These are phyloP conservation scores for Rhytidhysteron rufulum DNA, from an alignment of 2,329 filamentous ascomycete genomes.

Conservation along the genomic window DNA sequence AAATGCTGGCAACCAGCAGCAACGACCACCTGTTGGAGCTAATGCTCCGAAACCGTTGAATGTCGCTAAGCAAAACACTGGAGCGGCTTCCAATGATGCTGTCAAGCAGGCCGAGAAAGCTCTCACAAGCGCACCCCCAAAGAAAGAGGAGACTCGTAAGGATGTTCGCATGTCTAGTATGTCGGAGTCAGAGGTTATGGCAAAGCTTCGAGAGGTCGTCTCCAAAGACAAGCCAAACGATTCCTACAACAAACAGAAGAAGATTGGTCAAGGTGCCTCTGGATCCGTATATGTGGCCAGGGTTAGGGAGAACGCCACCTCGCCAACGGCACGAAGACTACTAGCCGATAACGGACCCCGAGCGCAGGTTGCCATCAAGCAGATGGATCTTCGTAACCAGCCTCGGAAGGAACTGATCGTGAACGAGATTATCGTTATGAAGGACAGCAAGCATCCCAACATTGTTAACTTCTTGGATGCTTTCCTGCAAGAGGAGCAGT, in stretches of 20 bases:
- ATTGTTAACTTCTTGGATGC: slow-evolving; percentile 99
- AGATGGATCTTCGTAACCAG: slow-evolving; percentile 98
- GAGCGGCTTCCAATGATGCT: slow-evolving; percentile 57
- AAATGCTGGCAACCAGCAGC: slow-evolving; percentile 39
- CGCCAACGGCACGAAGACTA: slow-evolving; percentile 72
- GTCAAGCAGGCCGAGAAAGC: slow-evolving; percentile 89
- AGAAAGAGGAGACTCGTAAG: slow-evolving; percentile 78
- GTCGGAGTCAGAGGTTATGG: slow-evolving; percentile 96
- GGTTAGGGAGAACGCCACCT: slow-evolving; percentile 83
- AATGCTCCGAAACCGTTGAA: slow-evolving; percentile 55
- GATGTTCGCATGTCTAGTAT: slow-evolving; percentile 98
- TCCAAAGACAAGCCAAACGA: slow-evolving; percentile 92
- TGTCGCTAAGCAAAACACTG: slow-evolving; percentile 46
- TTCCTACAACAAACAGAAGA: slow-evolving; percentile 98
- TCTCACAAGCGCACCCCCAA: slow-evolving; percentile 64
- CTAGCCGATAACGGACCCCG: slow-evolving; percentile 74
- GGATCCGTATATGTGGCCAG: slow-evolving; percentile 97
- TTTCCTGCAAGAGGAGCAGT: slow-evolving; percentile 89
- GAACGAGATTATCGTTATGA: slow-evolving; percentile 99
- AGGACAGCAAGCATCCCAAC: slow-evolving; percentile 95
- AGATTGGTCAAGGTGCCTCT: slow-evolving; percentile 97
- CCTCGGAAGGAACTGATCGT: slow-evolving; percentile 97
- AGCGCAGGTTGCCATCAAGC: slow-evolving; percentile 95
- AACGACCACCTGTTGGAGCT: slow-evolving; percentile 37
- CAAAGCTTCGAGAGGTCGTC: slow-evolving; percentile 87